These are phyloP conservation scores for Allium cepa DNA, from an alignment of 106 monocot genomes.

Conservation along the genomic window DNA sequence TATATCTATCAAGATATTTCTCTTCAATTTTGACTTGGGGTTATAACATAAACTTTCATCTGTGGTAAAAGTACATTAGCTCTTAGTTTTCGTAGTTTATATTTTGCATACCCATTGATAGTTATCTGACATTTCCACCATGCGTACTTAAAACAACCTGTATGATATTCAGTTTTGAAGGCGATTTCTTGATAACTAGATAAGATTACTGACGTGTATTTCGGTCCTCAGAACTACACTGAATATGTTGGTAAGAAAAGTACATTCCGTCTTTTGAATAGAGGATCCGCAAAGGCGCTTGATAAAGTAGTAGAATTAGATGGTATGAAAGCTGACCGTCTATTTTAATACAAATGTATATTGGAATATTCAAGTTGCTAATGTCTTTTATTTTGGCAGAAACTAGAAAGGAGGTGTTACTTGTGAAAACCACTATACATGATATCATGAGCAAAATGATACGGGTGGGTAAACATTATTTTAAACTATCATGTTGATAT, in stretches of 20 bases:
- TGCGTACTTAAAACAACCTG: too few relatives aligned
- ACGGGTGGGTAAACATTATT: conserved; percentile 25
- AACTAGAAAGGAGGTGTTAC: conserved; percentile 60
- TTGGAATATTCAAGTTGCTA: conserved; percentile 1
- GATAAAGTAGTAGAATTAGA: conserved; percentile 97
- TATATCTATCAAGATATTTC: neutral
- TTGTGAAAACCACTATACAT: conserved; percentile 98
- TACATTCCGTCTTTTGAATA: conserved; percentile 95
- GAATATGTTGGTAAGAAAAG: conserved; percentile 83
- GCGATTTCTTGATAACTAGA: too few relatives aligned
- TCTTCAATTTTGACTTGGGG: neutral
- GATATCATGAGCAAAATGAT: conserved; percentile 99
- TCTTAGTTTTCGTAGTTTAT: too few relatives aligned
- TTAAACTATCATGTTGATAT: neutral
- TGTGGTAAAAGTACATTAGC: too few relatives aligned
- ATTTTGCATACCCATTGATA: too few relatives aligned
- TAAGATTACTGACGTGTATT: neutral
- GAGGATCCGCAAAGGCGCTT: conserved; percentile 99
- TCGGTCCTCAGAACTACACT: conserved; percentile 65
- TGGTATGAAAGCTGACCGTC: conserved; percentile 35
- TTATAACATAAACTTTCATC: neutral
- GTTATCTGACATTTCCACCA: too few relatives aligned
- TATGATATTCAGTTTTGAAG: too few relatives aligned
- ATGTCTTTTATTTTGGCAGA: conserved; percentile 23
- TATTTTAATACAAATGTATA: conserved; percentile 12